Percentiles rank a stretch among this genome's conserved stretches.
phyloP scores from a whole-genome alignment of 192 early-diverging fungal genomes.

The Backusella parvicylindrica region DNA sequence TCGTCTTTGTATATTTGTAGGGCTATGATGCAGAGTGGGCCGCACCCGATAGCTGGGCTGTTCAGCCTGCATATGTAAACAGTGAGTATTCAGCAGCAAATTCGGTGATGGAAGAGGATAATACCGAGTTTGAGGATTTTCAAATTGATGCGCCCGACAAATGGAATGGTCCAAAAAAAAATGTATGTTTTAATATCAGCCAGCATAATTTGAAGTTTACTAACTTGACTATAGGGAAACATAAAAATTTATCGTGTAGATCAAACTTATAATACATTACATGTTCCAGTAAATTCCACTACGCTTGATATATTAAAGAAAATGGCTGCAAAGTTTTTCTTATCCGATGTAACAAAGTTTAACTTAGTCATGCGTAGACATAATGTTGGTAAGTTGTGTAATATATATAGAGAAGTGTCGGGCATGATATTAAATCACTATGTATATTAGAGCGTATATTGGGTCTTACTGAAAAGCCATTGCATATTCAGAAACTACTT shows the following conservation, averaged over 20 bases:
- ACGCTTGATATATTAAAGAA: slow-evolving; percentile 70
- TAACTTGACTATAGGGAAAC: slow-evolving; percentile 39
- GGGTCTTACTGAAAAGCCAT: slow-evolving; percentile 65
- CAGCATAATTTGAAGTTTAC: not conserved
- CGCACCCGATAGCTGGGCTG: slow-evolving; percentile 71
- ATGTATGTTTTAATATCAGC: slow-evolving; percentile 22
- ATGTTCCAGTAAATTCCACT: slow-evolving; percentile 62
- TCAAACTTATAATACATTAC: slow-evolving; percentile 75
- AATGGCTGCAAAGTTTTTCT: slow-evolving; percentile 80
- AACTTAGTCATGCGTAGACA: slow-evolving; percentile 22
- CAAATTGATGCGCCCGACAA: slow-evolving; percentile 19
- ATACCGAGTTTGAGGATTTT: slow-evolving; percentile 32
- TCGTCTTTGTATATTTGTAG: not conserved
- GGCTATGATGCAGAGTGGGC: slow-evolving; percentile 39
- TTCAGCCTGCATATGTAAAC: slow-evolving; percentile 39
- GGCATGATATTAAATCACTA: not conserved
- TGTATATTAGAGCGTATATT: slow-evolving; percentile 64
- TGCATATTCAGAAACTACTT: slow-evolving; percentile 65
- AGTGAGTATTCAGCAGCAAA: not conserved
- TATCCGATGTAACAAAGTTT: slow-evolving; percentile 57
- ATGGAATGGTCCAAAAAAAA: slow-evolving; percentile 19
- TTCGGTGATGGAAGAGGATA: slow-evolving; percentile 32
- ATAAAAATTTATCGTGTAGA: slow-evolving; percentile 81
- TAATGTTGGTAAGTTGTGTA: slow-evolving; percentile 11
- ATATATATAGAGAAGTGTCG: not conserved